phyloP scores from a whole-genome alignment of 345 rosid genomes.

The Brassica cretica region DNA sequence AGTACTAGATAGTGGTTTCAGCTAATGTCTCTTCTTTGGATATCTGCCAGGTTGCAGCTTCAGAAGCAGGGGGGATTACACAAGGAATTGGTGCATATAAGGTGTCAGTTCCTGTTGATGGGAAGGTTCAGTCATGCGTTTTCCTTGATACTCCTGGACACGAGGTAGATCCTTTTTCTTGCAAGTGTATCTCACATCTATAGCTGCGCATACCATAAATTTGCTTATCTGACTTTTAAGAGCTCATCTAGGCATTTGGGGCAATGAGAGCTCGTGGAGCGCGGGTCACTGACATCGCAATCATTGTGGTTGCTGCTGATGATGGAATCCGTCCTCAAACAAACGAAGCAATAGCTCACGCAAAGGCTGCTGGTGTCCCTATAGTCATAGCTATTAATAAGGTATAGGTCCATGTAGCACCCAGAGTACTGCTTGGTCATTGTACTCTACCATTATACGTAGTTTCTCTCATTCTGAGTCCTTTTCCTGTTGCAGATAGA shows the following conservation, averaged over 20 bases:
- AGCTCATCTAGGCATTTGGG: conserved; percentile 83
- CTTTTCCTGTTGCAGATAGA: conserved; percentile 62
- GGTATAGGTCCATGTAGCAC: conserved; percentile 45
- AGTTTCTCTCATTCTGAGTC: conserved; percentile 25
- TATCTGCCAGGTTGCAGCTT: conserved; percentile 77
- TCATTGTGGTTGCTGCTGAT: conserved; percentile 97
- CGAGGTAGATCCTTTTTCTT: conserved; percentile 60
- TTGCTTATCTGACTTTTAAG: conserved; percentile 38
- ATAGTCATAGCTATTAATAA: conserved; percentile 89
- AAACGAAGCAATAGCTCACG: conserved; percentile 96
- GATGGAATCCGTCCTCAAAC: conserved; percentile 99
- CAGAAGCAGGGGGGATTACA: conserved; percentile 98
- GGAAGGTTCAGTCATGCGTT: conserved; percentile 76
- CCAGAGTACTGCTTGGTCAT: neutral
- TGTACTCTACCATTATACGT: conserved; percentile 26
- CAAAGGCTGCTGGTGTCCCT: conserved; percentile 96
- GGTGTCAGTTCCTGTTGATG: conserved; percentile 81
- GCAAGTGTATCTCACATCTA: conserved; percentile 4
- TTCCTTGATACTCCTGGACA: conserved; percentile 99
- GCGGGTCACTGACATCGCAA: conserved; percentile 89
- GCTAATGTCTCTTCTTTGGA: conserved; percentile 37
- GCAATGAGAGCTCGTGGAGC: conserved; percentile 99
- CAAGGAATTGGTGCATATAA: conserved; percentile 98
- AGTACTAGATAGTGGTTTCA: conserved; percentile 12
- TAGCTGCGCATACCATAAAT: conserved; percentile 4